Evolutionary conservation across 257 asterid species (phyloP).

Genomic region (Ajuga chamaepitys): DNA sequence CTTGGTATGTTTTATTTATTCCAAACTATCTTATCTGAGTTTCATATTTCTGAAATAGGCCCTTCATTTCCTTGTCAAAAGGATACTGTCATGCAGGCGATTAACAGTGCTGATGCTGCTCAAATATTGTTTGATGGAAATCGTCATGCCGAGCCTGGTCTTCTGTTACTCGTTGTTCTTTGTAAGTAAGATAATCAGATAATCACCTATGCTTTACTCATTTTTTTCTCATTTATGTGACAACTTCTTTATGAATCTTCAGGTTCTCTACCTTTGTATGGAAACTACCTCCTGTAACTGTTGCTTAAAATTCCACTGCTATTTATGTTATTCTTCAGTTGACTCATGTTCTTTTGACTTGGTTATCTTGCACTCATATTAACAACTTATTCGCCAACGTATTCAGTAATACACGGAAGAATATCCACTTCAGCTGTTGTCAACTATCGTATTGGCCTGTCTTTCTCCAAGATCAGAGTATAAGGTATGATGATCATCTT

Average conservation of each 20-base stretch:
- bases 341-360: conserved; percentile 33
- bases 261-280: conserved; percentile 55
- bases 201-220: background rate
- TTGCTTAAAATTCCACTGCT: conserved; percentile 62
- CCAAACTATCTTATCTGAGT: background rate
- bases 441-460: conserved; percentile 88
- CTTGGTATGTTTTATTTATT: conserved; percentile 51
- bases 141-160: conserved; percentile 23
- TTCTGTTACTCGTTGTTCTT: conserved; percentile 23
- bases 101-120: conserved; percentile 73
- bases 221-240: conserved; percentile 14
- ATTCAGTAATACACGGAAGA: conserved; percentile 51
- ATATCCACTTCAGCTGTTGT: conserved; percentile 56
- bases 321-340: conserved; percentile 59
- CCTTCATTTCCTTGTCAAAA: conserved; percentile 23
- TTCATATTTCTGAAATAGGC: conserved; percentile 13
- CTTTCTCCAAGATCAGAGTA: conserved; percentile 55
- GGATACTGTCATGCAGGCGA: conserved; percentile 67
- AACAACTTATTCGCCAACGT: conserved; percentile 28
- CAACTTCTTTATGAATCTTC: conserved; percentile 27
- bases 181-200: conserved; percentile 30
- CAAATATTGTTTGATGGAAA: conserved; percentile 37
- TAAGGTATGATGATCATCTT: conserved; percentile 43
- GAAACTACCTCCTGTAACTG: conserved; percentile 46
- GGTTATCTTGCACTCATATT: conserved; percentile 31